These are phyloP conservation scores for Xylariales sp. DNA, from an alignment of 2,329 filamentous ascomycete genomes.

Conservation along the genomic window DNA sequence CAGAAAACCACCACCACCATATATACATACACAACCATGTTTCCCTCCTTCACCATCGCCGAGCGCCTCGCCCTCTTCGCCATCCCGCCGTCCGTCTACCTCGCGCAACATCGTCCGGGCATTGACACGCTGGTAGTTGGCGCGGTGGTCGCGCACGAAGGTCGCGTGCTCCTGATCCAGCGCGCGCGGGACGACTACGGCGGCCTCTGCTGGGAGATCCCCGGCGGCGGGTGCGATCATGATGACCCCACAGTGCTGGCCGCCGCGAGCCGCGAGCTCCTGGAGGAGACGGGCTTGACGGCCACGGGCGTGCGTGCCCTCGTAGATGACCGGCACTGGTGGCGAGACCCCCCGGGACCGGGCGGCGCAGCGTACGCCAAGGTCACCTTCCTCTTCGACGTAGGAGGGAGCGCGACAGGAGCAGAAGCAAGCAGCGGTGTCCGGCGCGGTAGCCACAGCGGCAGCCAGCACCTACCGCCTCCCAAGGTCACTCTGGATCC, in stretches of 20 bases:
- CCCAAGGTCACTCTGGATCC: constrained; percentile 11
- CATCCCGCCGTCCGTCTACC: constrained; percentile 8
- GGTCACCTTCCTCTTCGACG: constrained; percentile 12
- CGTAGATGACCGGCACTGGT: constrained; percentile 28
- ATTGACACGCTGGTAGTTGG: constrained; percentile 13
- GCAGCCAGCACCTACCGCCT: too few relatives aligned
- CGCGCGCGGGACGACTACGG: constrained; percentile 39
- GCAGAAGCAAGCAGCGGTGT: too few relatives aligned
- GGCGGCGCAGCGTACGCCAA: constrained; percentile 10
- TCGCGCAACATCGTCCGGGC: constrained; percentile 5
- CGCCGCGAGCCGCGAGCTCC: constrained; percentile 41
- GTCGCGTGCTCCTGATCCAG: constrained; percentile 38
- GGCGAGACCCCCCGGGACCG: too few relatives aligned
- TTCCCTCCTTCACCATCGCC: not conserved
- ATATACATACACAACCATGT: not conserved
- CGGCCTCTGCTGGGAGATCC: constrained; percentile 43
- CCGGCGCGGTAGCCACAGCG: too few relatives aligned
- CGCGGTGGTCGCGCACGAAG: constrained; percentile 29
- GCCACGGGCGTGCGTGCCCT: constrained; percentile 24
- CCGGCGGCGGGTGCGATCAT: constrained; percentile 42
- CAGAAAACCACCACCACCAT: too few relatives aligned
- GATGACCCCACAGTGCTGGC: constrained; percentile 36
- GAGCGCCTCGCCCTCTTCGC: constrained; percentile 8
- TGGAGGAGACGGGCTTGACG: constrained; percentile 25
- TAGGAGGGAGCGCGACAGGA: too few relatives aligned